These are phyloP conservation scores for Penicillium ochrochloron DNA, from an alignment of 495 filamentous ascomycete genomes.

Conservation along the genomic window DNA sequence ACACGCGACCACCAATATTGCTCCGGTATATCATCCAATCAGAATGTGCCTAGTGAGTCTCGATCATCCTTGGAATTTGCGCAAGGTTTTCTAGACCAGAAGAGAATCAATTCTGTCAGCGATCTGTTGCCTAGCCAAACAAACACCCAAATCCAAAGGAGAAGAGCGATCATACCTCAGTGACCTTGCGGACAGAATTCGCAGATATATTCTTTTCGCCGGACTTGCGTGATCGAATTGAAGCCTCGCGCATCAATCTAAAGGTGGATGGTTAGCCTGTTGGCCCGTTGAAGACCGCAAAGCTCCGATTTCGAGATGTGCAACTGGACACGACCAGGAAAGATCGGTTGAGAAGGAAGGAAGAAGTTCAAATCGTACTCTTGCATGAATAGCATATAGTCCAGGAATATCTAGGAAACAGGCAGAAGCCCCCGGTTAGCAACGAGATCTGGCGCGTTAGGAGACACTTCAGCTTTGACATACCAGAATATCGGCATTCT, in stretches of 20 bases:
- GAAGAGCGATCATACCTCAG: slow-evolving; percentile 58
- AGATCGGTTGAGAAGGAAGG: not conserved
- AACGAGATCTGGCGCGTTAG: not conserved
- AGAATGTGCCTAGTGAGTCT: not conserved
- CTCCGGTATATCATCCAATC: not conserved
- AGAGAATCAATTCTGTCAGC: slow-evolving; percentile 21
- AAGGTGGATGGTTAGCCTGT: slow-evolving; percentile 4
- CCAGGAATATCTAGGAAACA: slow-evolving; percentile 72
- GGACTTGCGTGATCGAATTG: slow-evolving; percentile 72
- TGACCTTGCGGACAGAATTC: slow-evolving; percentile 75
- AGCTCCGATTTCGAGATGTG: not conserved
- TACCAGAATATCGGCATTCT: slow-evolving; percentile 88
- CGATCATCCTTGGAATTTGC: slow-evolving; percentile 75
- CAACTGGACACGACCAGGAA: not conserved
- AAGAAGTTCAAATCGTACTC: slow-evolving; percentile 61
- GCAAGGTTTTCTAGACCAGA: slow-evolving; percentile 62
- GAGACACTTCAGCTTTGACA: slow-evolving; percentile 22
- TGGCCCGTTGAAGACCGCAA: not conserved
- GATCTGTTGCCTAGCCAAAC: slow-evolving; percentile 1
- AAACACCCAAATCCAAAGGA: no score
- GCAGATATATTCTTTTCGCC: slow-evolving; percentile 76
- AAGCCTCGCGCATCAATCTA: slow-evolving; percentile 84
- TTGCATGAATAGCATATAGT: slow-evolving; percentile 90
- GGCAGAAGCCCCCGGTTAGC: slow-evolving; percentile 5
- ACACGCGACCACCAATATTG: slow-evolving; percentile 1